A percentile compares a stretch with the other conserved stretches of the same genome.
Conservation (phyloP, 306 rosid genomes). For the Glycine tomentella region DNA sequence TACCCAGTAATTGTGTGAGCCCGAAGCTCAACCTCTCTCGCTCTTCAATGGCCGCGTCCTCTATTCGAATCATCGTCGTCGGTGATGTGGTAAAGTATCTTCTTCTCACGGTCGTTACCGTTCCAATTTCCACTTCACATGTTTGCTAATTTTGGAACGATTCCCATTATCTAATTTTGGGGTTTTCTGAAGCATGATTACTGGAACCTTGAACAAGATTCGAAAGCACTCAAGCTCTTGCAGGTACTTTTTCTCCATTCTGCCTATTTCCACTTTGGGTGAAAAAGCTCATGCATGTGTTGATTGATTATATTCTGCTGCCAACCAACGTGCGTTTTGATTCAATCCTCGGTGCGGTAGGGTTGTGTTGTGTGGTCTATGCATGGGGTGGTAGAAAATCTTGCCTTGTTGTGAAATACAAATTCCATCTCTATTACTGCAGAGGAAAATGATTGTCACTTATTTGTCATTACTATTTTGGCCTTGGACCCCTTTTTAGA, state of each 20-base stretch:
- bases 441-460: conserved; percentile 12
- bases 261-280: not conserved
- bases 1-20: conserved; percentile 18
- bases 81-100: conserved; percentile 74
- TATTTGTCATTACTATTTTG: conserved; percentile 2
- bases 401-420: conserved; percentile 15
- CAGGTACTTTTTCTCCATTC: conserved; percentile 54
- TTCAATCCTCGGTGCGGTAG: not conserved
- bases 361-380: not conserved
- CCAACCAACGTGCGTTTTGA: conserved; percentile 9
- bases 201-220: conserved; percentile 85
- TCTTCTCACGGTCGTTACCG: conserved; percentile 17
- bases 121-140: not conserved
- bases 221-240: conserved; percentile 73
- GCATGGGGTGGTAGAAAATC: not conserved
- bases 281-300: not conserved
- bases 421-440: not conserved
- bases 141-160: not conserved
- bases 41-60: conserved; percentile 69
- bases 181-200: conserved; percentile 67
- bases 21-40: conserved; percentile 32
- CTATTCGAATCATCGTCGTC: conserved; percentile 76
- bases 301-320: conserved; percentile 26
- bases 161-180: not conserved
- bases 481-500: too few relatives aligned